Evolutionary conservation across 495 filamentous ascomycete species (phyloP).

Genomic region (Lasiosphaeris hirsuta): DNA sequence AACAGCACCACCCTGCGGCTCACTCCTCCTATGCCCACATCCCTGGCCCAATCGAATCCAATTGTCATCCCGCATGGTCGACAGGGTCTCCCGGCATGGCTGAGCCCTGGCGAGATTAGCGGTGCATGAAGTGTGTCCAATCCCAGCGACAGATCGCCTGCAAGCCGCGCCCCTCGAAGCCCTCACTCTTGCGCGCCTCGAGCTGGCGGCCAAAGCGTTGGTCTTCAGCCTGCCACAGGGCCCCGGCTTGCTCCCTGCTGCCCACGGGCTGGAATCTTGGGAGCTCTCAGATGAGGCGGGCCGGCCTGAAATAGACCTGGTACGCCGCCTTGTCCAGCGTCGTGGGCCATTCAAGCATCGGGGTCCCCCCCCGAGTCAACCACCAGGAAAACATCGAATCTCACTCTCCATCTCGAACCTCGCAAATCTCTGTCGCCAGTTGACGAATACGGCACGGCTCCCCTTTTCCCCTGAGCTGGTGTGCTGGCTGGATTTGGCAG

Average conservation of each 20-base stretch:
- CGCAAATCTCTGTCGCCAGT: neutral
- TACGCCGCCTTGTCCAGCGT: neutral
- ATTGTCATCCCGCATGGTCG: constrained; percentile 23
- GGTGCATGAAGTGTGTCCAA: constrained; percentile 32
- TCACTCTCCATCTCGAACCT: neutral
- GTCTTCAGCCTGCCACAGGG: constrained; percentile 1
- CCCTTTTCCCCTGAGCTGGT: neutral
- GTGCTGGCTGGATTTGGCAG: neutral
- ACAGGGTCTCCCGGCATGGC: constrained; percentile 22
- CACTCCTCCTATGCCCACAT: neutral
- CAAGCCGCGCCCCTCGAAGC: constrained; percentile 15
- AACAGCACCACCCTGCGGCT: constrained; percentile 1
- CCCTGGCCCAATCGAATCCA: constrained; percentile 6
- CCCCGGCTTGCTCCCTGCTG: constrained; percentile 9
- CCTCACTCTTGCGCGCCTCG: constrained; percentile 2
- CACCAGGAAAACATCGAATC: neutral
- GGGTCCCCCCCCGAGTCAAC: neutral
- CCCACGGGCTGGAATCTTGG: neutral
- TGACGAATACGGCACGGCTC: neutral
- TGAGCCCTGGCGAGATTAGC: constrained; percentile 35
- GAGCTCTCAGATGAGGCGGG: neutral
- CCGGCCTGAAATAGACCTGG: constrained; percentile 21
- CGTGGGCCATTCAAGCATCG: neutral
- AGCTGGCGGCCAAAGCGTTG: constrained; percentile 12
- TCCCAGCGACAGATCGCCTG: constrained; percentile 24